Percentiles rank a stretch among this genome's conserved stretches.
phyloP scores from a whole-genome alignment of 2,329 filamentous ascomycete genomes.

The Botryotinia globosa region DNA sequence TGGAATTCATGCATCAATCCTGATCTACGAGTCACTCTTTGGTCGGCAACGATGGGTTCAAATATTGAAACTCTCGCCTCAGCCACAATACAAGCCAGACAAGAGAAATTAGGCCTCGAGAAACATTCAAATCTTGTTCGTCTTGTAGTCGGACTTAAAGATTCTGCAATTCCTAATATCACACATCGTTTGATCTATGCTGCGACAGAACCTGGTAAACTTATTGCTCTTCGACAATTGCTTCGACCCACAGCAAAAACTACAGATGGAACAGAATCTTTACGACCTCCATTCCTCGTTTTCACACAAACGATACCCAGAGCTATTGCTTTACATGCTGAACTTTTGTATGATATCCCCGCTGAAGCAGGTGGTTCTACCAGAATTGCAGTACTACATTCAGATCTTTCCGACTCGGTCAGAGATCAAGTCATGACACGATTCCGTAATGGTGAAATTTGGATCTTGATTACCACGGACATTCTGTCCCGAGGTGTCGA shows the following conservation, averaged over 20 bases:
- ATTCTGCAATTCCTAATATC: constrained; percentile 91
- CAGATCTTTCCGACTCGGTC: constrained; percentile 72
- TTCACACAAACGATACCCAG: constrained; percentile 96
- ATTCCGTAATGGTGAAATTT: constrained; percentile 89
- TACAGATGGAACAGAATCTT: constrained; percentile 44
- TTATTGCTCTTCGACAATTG: constrained; percentile 85
- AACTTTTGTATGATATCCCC: constrained; percentile 93
- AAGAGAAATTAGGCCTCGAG: constrained; percentile 40
- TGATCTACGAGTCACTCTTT: constrained; percentile 73
- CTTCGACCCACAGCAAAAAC: constrained; percentile 69
- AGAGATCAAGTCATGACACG: constrained; percentile 81
- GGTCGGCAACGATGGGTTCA: constrained; percentile 97
- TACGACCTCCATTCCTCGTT: constrained; percentile 87
- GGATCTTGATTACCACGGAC: constrained; percentile 95
- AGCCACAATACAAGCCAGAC: constrained; percentile 61
- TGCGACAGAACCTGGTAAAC: constrained; percentile 88
- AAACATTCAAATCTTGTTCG: constrained; percentile 62
- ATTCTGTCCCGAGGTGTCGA: constrained; percentile 89
- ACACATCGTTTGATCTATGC: constrained; percentile 86
- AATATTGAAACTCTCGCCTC: constrained; percentile 79
- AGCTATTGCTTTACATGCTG: constrained; percentile 80
- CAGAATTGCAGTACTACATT: constrained; percentile 87
- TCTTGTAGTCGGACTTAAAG: constrained; percentile 92
- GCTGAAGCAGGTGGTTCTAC: constrained; percentile 78
- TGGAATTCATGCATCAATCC: constrained; percentile 76